Base-by-base conservation (phyloP, 441 rosid genomes). In the Macaranga tanarius region DNA sequence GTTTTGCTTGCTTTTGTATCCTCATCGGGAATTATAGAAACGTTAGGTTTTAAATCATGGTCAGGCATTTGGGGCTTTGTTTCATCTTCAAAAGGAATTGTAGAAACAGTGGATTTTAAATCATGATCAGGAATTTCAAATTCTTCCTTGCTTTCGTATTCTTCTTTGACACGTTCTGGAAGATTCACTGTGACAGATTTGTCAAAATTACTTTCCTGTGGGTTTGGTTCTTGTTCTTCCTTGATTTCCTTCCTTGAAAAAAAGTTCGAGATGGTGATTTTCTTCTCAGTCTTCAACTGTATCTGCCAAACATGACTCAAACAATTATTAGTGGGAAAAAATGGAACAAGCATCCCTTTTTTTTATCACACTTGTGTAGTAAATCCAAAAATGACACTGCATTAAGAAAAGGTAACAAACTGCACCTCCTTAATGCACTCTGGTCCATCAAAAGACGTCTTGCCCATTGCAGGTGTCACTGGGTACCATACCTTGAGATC, bases 401-500 rank as follows among this genome's bases (percentile, higher is more conserved):
- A n/a, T 38, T 5, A 50, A 23, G 34, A 15, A 34, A 70, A 31
- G 69, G 56, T 16, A 62, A 62, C 38, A 31, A 45, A 56, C 62
- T 82, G 19, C 51, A 92, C 95, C 92, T 89, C 89, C 76, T 88
- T 88, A 63, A 86, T 79, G 81, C 97, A 90, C 78, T 90, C 97
- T 19, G 96, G 96, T 69, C 93, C 95, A 71, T 88, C 85, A 72
- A 88, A 86, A 66, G 90, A 82, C 63, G 80, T 76, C 85, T 89
- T 93, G 60, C 96, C 96, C 83, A 92, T 83, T 71, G 95, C 91
- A 73, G 96, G 64, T 44, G 97, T 88, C 61, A 93, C 97, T 0
- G 93, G 89, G 77, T 90, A 88, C 95, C 96, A 91, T 9, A 79
- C 90, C 97, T 91, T 82, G 23, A 84, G 10, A 67, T 42, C 34